Base-by-base conservation (phyloP, 352 stramenopile species). In the Phytophthora megakarya region DNA sequence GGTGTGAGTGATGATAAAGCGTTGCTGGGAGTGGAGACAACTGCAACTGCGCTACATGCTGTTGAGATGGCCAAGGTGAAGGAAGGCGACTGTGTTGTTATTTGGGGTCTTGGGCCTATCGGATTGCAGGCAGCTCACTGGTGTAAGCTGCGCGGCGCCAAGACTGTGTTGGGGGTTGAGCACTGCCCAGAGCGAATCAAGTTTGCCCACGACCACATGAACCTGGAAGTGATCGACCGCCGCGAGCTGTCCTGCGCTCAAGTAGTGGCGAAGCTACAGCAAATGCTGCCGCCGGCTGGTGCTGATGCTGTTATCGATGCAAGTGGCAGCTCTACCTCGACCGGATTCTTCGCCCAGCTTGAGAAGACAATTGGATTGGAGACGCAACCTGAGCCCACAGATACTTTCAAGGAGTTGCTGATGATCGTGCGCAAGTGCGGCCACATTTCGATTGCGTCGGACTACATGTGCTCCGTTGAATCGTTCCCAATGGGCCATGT, bases 21-120 rank as follows among this genome's bases (percentile, higher is more conserved):
- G 0, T n/a, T 94, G 22, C 47, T 92, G 3, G 80, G 80, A 40
- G 72, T 73, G 18, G 81, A 92, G 65, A 92, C 82, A 5, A 76
- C 77, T 7, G 61, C 61, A 1, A 81, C 80, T 37, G 81, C 71
- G 8, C 67, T 93, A 37, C 81, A 92, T 51, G 85, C 83, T 28
- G 75, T 84, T 0, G 74, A 90, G 21, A 71, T 81, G 47, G 85
- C 76, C 18, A 58, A 78, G 6, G 75, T 92, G 33, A 70, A 78
- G 45, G 42, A 70, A 19, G 68, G 62, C 22, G 75, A 88, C 38
- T 57, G 46, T 8, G 83, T 90, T 28, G 80, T 89, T 9, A 82
- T 92, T 68, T 92, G 83, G 83, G 83, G 83, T 0, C 67, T 92
- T 22, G 83, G 82, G 0, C 78, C 82, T 11, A 73, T 91, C 9